Conservation (phyloP, 2,329 filamentous ascomycete genomes). For the Emmonsia crescens region DNA sequence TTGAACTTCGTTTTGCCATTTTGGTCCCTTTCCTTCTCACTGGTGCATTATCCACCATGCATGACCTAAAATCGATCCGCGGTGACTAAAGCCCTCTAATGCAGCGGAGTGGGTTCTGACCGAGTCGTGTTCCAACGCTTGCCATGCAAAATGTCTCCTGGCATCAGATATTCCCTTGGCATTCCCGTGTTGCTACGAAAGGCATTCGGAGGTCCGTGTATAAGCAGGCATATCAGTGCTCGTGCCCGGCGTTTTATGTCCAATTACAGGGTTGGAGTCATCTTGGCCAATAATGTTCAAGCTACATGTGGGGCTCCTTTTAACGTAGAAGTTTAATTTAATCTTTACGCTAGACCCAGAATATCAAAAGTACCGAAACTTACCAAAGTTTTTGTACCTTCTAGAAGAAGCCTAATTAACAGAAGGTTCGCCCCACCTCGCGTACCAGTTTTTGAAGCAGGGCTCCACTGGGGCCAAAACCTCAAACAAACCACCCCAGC, state of each 20-base stretch:
- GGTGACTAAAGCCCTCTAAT: neutral
- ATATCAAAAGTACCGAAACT: neutral
- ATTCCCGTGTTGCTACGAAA: neutral
- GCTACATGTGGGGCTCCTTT: neutral
- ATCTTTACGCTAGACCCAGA: neutral
- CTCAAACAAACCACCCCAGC: neutral
- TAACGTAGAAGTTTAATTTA: neutral
- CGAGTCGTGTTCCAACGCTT: neutral
- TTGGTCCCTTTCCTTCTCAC: neutral
- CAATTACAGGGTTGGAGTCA: neutral
- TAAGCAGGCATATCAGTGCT: neutral
- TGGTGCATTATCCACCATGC: neutral
- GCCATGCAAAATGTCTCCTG: neutral
- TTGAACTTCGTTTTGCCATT: neutral
- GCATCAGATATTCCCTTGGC: neutral
- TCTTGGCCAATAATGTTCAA: neutral
- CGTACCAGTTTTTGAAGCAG: neutral
- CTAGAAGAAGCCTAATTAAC: neutral
- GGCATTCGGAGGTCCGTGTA: neutral
- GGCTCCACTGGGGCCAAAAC: neutral
- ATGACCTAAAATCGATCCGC: neutral
- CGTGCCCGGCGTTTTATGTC: neutral
- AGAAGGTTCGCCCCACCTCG: neutral
- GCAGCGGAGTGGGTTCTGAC: neutral
- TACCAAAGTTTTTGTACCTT: neutral